Conservation (phyloP, 345 rosid genomes). For the Cardiospermum halicacabum region DNA sequence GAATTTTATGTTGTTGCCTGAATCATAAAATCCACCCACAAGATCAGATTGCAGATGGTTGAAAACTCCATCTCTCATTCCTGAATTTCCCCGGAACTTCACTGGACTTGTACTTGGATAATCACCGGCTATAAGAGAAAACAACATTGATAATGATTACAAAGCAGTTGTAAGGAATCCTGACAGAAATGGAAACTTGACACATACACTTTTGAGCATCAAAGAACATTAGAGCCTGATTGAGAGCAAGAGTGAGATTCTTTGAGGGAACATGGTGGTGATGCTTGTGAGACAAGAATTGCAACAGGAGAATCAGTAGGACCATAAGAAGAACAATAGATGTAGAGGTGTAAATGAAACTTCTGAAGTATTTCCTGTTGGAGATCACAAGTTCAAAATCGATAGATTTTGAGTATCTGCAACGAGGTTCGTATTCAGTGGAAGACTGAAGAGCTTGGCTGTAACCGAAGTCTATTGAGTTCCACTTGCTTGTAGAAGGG, state of each 20-base stretch:
- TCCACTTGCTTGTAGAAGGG: conserved; percentile 44
- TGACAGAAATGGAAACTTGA: not conserved
- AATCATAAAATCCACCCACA: conserved; percentile 59
- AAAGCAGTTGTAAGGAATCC: not conserved
- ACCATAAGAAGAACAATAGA: conserved; percentile 20
- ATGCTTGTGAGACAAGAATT: conserved; percentile 36
- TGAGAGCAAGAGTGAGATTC: conserved; percentile 54
- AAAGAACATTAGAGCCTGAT: conserved; percentile 51
- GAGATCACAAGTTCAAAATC: conserved; percentile 44
- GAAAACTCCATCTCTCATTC: conserved; percentile 44
- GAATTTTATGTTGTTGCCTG: conserved; percentile 56
- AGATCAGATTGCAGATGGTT: conserved; percentile 28
- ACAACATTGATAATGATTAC: not conserved
- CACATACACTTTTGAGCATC: conserved; percentile 59
- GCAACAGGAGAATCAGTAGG: conserved; percentile 22
- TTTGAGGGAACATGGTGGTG: conserved; percentile 26
- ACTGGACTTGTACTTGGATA: conserved; percentile 41
- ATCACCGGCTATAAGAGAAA: conserved; percentile 42
- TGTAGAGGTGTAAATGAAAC: conserved; percentile 32
- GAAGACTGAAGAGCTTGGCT: conserved; percentile 24
- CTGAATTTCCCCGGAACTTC: conserved; percentile 53
- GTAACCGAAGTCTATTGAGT: conserved; percentile 34
- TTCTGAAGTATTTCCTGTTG: conserved; percentile 33
- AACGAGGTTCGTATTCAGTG: conserved; percentile 33
- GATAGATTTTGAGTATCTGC: conserved; percentile 42